Evolutionary conservation across 768 basidiomycete species (phyloP).

Genomic region (Hortiboletus campestris): DNA sequence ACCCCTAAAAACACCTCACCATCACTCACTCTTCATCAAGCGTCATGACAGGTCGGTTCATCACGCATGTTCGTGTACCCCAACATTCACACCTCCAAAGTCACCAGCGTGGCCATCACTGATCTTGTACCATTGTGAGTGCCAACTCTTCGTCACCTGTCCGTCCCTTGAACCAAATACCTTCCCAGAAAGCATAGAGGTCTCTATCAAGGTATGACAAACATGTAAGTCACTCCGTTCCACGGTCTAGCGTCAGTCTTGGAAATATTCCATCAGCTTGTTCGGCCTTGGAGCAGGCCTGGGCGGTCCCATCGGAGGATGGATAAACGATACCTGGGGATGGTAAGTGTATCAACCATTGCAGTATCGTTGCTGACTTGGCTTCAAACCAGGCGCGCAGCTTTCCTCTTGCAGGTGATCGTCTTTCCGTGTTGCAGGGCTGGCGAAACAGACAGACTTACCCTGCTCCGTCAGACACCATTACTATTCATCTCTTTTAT

Average conservation of each 20-base stretch:
- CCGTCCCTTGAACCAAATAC: neutral
- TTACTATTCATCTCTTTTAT: slow-evolving; percentile 67
- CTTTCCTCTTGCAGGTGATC: slow-evolving; percentile 82
- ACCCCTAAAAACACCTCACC: neutral
- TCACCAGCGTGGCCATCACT: slow-evolving; percentile 78
- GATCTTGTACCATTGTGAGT: slow-evolving; percentile 88
- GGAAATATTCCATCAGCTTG: slow-evolving; percentile 44
- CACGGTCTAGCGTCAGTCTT: slow-evolving; percentile 5
- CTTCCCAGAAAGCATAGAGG: slow-evolving; percentile 73
- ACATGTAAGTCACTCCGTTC: slow-evolving; percentile 55
- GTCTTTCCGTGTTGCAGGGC: neutral
- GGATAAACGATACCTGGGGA: slow-evolving; percentile 81
- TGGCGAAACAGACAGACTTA: slow-evolving; percentile 8
- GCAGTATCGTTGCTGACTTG: neutral
- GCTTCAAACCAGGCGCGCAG: slow-evolving; percentile 60
- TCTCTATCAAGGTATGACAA: slow-evolving; percentile 88
- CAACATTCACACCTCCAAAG: slow-evolving; percentile 40
- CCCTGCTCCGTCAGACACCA: slow-evolving; percentile 55
- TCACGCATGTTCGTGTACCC: neutral
- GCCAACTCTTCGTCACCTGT: neutral
- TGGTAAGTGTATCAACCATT: slow-evolving; percentile 52
- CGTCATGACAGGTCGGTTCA: slow-evolving; percentile 72
- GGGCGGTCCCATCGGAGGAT: slow-evolving; percentile 79
- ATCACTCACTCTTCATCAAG: slow-evolving; percentile 39
- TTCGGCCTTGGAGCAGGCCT: slow-evolving; percentile 82